Evolutionary conservation across 306 rosid species (phyloP).

Genomic region (Notholithocarpus densiflorus): DNA sequence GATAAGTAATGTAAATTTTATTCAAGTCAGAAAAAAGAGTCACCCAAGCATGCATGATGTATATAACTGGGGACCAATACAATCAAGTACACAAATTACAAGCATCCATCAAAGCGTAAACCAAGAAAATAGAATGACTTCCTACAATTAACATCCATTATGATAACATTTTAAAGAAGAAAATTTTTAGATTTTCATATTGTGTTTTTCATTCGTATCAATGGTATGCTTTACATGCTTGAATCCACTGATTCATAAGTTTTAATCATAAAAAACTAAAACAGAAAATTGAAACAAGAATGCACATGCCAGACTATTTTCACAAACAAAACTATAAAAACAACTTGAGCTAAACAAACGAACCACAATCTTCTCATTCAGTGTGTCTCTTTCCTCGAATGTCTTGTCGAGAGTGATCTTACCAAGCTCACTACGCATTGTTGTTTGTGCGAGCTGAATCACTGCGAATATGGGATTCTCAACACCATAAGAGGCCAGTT

Average conservation of each 20-base stretch:
- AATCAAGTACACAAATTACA: no score
- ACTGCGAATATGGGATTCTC: constrained; percentile 85
- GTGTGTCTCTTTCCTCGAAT: constrained; percentile 86
- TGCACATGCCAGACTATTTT: not conserved
- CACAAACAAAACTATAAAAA: not conserved
- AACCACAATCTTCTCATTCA: constrained; percentile 91
- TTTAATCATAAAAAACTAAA: not conserved
- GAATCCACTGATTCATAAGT: not conserved
- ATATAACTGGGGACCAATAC: no score
- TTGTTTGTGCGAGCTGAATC: constrained; percentile 94
- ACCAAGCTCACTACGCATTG: constrained; percentile 96
- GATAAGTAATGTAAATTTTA: no score
- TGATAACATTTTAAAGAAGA: no score
- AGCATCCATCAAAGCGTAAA: no score
- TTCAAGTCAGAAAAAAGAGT: no score
- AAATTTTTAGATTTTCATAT: not conserved
- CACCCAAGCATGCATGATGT: no score
- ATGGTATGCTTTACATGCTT: not conserved
- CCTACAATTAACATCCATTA: no score
- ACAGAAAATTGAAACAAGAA: not conserved
- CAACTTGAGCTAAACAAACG: constrained; percentile 25
- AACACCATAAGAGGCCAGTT: constrained; percentile 86
- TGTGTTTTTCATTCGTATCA: not conserved
- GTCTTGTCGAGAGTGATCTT: constrained; percentile 97
- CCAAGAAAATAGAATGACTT: no score